Conservation (phyloP, 495 filamentous ascomycete species). For the Penicillium waksmanii region DNA sequence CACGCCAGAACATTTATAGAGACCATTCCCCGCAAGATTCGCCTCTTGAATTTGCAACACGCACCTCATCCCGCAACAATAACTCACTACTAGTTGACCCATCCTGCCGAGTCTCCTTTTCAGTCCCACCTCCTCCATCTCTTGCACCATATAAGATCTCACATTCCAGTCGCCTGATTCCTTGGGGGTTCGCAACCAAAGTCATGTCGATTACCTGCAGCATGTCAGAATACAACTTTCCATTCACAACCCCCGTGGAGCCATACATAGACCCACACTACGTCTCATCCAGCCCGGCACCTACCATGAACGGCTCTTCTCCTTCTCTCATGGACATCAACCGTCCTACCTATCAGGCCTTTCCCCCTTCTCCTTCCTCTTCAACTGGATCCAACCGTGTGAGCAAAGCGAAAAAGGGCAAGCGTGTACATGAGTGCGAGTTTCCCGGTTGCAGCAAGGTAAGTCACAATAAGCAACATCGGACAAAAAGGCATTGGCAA, state of each 20-base stretch:
- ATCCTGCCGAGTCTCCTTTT: not conserved
- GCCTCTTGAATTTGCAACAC: not conserved
- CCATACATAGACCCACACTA: constrained; percentile 10
- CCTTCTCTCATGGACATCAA: not conserved
- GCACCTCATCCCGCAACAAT: not conserved
- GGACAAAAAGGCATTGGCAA: not conserved
- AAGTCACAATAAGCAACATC: constrained; percentile 16
- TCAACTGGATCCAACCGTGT: constrained; percentile 72
- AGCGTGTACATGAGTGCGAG: constrained; percentile 76
- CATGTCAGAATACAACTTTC: constrained; percentile 10
- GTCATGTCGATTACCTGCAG: constrained; percentile 14
- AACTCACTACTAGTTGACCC: not conserved
- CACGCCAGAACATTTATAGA: not conserved
- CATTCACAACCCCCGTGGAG: constrained; percentile 6
- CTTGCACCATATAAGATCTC: not conserved
- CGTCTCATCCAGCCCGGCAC: not conserved
- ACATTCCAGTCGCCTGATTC: not conserved
- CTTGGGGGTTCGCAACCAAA: not conserved
- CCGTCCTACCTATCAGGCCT: constrained; percentile 3
- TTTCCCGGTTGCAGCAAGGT: constrained; percentile 64
- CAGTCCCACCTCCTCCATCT: not conserved
- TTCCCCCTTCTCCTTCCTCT: constrained; percentile 43
- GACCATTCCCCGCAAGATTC: not conserved
- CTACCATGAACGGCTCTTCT: not conserved
- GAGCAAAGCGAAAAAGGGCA: constrained; percentile 80